A percentile compares a stretch with the other conserved stretches of the same genome.
Evolutionary conservation across 2,329 filamentous ascomycete genomes (phyloP).

Genomic region (Cadophora sp.): DNA sequence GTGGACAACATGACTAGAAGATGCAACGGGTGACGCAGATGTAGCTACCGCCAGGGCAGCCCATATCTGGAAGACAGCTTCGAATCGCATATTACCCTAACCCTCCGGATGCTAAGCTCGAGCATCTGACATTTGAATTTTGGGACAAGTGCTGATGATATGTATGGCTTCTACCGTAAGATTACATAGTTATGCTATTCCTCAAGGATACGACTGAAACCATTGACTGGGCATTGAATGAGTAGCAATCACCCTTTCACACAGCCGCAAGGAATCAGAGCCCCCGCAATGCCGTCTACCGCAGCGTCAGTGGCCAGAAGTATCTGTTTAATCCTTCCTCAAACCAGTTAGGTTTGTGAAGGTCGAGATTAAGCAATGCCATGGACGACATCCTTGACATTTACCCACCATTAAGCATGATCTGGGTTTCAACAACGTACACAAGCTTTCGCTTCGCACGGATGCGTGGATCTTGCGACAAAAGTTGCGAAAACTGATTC

Average conservation of each 20-base stretch:
- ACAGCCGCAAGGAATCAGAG: not conserved
- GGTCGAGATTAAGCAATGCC: constrained; percentile 21
- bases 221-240: constrained; percentile 13
- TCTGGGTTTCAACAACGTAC: constrained; percentile 22
- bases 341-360: constrained; percentile 33
- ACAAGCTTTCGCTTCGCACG: constrained; percentile 36
- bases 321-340: constrained; percentile 10
- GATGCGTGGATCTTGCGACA: constrained; percentile 24
- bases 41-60: constrained; percentile 41
- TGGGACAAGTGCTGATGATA: constrained; percentile 25
- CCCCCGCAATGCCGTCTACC: not conserved
- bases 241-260: constrained; percentile 19
- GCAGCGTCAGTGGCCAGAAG: constrained; percentile 21
- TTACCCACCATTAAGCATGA: constrained; percentile 22
- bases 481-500: constrained; percentile 20
- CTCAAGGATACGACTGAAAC: constrained; percentile 27
- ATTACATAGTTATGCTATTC: constrained; percentile 14
- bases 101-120: constrained; percentile 33
- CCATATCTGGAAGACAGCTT: constrained; percentile 33
- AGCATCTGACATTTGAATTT: constrained; percentile 31
- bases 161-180: constrained; percentile 21
- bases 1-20: constrained; percentile 38
- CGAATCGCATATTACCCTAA: constrained; percentile 36
- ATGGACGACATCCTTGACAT: constrained; percentile 21
- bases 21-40: constrained; percentile 35